Base-by-base conservation (phyloP, 2,329 filamentous ascomycete genomes). In the Hypoxylon sp. region DNA sequence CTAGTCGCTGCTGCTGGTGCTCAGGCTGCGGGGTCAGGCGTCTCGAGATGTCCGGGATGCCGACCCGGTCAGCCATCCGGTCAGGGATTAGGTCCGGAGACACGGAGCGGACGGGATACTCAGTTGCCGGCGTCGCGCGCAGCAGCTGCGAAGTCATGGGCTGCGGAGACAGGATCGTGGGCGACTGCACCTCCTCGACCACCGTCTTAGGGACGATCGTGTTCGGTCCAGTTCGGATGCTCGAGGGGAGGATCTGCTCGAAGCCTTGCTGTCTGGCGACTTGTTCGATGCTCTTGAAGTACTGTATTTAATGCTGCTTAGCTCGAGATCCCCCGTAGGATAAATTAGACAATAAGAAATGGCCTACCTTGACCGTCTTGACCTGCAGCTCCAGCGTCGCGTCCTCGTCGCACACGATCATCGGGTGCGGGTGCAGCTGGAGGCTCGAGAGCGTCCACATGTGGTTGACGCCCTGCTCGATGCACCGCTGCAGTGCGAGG, bases 391-490 rank as follows among this genome's bases (percentile, higher is more conserved):
- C 88, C 11, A 89, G 77, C 1, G 88, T 91, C 13, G 88, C 88
- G 70, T 94, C 90, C 68, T 94, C 90, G 68, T 96, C 91, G 41
- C 89, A 90, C 8, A 94, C 90, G 64, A 95, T 87, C 81, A 95
- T 86, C 49, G 91, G 88, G 68, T 93, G 88, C 3, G 86, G 88
- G 73, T 95, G 91, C 62, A 94, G 78, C 73, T 96, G 91, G 37
- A 96, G 80, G 51, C 86, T 87, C 7, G 90, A 94, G 5, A 95
- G 81, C 1, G 91, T 94, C 91, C 91, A 96, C 89, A 94, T 94
- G 77, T 95, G 91, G 73, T 92, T 94, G 60, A 96, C 84, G 24
- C 88, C 89, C 54, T 88, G 88, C 74, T 96, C 91, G 62, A 96
- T 85, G 66, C 89, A 92, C 68, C 86, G 88, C 73, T 93, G 89